A percentile compares a stretch with the other conserved stretches of the same genome.
Evolutionary conservation across 345 rosid genomes (phyloP).

Genomic region (Rhodamnia rubescens): DNA sequence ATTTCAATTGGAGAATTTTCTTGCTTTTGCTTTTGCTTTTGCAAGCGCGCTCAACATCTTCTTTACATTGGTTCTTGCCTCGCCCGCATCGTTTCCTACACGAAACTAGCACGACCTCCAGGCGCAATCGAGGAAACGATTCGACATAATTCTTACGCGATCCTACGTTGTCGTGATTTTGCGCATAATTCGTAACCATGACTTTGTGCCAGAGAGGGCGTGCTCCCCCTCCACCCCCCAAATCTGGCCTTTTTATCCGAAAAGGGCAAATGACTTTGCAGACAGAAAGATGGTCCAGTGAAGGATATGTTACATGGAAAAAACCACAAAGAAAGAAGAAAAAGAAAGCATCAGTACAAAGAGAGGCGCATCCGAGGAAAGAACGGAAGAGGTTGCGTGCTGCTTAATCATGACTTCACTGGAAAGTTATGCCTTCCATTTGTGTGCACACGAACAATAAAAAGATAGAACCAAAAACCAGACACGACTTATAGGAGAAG

Average conservation of each 20-base stretch:
- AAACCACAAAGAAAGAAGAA: not conserved
- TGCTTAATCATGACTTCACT: not conserved
- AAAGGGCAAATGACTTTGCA: constrained; percentile 18
- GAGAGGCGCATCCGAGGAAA: constrained; percentile 22
- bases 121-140: not conserved
- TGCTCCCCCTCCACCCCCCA: no score
- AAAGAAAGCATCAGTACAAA: not conserved
- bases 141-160: not conserved
- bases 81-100: not conserved
- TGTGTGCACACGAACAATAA: not conserved
- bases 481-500: not conserved
- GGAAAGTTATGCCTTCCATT: not conserved
- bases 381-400: not conserved
- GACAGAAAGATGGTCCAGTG: constrained; percentile 7
- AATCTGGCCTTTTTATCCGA: not conserved
- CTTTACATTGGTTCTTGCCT: not conserved
- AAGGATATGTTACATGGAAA: not conserved
- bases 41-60: not conserved
- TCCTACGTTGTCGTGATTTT: not conserved
- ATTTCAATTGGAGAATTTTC: not conserved
- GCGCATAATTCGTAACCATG: not conserved
- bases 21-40: not conserved
- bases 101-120: not conserved
- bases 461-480: not conserved
- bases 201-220: not conserved